Conservation (phyloP, 2,329 filamentous ascomycete species). For the Tricladium varicosporioides region DNA sequence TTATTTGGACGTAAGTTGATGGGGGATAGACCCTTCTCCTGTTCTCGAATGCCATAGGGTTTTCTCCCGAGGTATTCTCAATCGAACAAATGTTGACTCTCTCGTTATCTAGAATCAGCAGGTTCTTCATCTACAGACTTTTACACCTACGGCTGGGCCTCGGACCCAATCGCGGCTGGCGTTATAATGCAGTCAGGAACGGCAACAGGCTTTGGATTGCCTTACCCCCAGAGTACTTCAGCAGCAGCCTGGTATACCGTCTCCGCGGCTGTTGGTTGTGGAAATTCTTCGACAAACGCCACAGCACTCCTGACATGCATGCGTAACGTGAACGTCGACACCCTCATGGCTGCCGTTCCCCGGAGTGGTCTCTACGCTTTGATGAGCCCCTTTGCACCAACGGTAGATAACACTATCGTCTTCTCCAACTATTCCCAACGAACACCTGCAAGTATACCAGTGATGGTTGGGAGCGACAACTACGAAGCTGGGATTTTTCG, state of each 20-base stretch:
- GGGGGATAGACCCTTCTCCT: too few species aligned
- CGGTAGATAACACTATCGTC: constrained; percentile 13
- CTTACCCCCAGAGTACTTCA: constrained; percentile 11
- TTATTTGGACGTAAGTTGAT: constrained; percentile 53
- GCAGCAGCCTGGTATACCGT: constrained; percentile 17
- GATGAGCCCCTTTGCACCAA: constrained; percentile 16
- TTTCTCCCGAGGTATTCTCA: too few species aligned
- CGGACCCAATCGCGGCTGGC: constrained; percentile 26
- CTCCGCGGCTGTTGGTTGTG: constrained; percentile 19
- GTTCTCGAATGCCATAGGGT: too few species aligned
- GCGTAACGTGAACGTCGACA: constrained; percentile 11
- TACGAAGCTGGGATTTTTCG: constrained; percentile 30
- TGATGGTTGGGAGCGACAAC: constrained; percentile 30
- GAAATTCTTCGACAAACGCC: constrained; percentile 13
- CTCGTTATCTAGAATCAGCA: too few species aligned
- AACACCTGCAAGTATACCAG: constrained; percentile 17
- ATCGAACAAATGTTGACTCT: too few species aligned
- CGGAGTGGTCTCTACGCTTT: constrained; percentile 7
- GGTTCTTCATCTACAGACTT: constrained; percentile 50
- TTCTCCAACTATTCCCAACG: constrained; percentile 18
- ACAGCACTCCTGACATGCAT: constrained; percentile 15
- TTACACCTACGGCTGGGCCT: constrained; percentile 23
- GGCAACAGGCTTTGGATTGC: constrained; percentile 28
- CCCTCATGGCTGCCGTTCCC: constrained; percentile 14
- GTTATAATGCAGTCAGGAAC: constrained; percentile 27